phyloP scores from a whole-genome alignment of 306 rosid species.

The Rubus idaeus region DNA sequence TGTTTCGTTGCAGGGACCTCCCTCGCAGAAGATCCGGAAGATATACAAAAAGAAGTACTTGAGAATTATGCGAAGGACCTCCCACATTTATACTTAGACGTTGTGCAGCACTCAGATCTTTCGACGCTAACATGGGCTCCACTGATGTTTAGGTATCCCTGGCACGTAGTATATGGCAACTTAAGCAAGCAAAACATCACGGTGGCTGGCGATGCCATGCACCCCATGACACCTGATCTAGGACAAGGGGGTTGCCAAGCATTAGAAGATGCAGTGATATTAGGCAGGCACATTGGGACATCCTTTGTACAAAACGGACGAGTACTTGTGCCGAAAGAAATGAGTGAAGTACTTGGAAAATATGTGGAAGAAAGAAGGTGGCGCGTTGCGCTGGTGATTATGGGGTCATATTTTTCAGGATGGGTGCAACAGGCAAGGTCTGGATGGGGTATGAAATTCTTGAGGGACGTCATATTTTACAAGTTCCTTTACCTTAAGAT shows the following conservation, averaged over 20 bases:
- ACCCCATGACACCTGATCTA: slow-evolving; percentile 30
- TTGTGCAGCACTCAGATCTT: slow-evolving; percentile 24
- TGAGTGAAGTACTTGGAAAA: background rate
- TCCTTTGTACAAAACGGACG: background rate
- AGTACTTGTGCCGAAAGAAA: background rate
- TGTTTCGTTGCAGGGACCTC: background rate
- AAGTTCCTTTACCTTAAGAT: background rate
- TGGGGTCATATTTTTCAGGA: background rate
- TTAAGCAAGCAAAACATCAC: slow-evolving; percentile 16
- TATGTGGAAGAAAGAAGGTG: slow-evolving; percentile 5
- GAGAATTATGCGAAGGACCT: slow-evolving; percentile 21
- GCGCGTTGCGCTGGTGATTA: background rate
- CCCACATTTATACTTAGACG: background rate
- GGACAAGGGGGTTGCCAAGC: slow-evolving; percentile 19
- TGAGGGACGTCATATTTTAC: background rate
- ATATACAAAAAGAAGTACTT: slow-evolving; percentile 18
- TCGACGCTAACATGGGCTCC: slow-evolving; percentile 28
- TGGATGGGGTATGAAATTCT: slow-evolving; percentile 19
- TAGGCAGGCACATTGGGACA: slow-evolving; percentile 5
- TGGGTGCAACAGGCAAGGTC: slow-evolving; percentile 11
- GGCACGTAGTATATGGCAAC: slow-evolving; percentile 23
- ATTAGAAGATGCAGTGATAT: slow-evolving; percentile 26
- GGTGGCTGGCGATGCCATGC: slow-evolving; percentile 34
- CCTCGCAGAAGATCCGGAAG: background rate
- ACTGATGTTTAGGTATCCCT: slow-evolving; percentile 22